Evolutionary conservation across 495 filamentous ascomycete species (phyloP).

Genomic region (Pseudomonodictys pantanalensis): DNA sequence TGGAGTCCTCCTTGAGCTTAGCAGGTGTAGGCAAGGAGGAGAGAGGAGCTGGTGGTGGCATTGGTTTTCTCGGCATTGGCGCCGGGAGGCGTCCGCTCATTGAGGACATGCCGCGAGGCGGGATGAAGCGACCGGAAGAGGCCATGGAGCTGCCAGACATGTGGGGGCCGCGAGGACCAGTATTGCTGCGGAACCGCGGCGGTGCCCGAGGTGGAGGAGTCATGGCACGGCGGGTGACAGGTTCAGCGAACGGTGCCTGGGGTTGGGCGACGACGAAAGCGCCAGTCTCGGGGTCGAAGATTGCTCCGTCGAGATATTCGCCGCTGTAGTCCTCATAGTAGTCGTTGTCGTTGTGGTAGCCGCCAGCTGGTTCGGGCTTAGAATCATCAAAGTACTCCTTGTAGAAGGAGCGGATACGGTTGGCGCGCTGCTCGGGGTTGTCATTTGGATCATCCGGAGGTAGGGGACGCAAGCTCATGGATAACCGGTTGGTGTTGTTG

Average conservation of each 20-base stretch:
- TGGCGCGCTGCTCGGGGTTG: constrained; percentile 89
- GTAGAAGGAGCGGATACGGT: constrained; percentile 96
- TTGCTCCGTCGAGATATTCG: constrained; percentile 60
- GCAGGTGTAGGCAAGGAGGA: constrained; percentile 78
- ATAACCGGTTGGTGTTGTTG: constrained; percentile 67
- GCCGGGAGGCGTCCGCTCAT: constrained; percentile 46
- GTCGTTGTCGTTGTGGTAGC: constrained; percentile 38
- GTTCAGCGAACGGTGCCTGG: constrained; percentile 69
- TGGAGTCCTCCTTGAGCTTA: constrained; percentile 79
- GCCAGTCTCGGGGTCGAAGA: constrained; percentile 73
- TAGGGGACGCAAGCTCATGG: constrained; percentile 87
- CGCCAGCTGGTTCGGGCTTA: constrained; percentile 51
- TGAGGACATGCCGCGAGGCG: constrained; percentile 35
- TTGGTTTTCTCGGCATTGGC: constrained; percentile 58
- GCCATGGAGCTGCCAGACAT: constrained; percentile 30
- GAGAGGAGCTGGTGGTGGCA: constrained; percentile 73
- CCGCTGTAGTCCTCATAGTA: constrained; percentile 71
- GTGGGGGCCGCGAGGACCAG: constrained; percentile 43
- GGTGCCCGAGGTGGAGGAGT: constrained; percentile 84
- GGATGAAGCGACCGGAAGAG: constrained; percentile 40
- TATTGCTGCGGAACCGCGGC: constrained; percentile 65
- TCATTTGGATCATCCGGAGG: constrained; percentile 82
- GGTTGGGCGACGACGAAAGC: constrained; percentile 64
- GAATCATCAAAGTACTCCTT: constrained; percentile 97
- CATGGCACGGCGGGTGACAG: constrained; percentile 87